Evolutionary conservation across 106 monocot genomes (phyloP).

Genomic region (Dendrobium chrysotoxum): DNA sequence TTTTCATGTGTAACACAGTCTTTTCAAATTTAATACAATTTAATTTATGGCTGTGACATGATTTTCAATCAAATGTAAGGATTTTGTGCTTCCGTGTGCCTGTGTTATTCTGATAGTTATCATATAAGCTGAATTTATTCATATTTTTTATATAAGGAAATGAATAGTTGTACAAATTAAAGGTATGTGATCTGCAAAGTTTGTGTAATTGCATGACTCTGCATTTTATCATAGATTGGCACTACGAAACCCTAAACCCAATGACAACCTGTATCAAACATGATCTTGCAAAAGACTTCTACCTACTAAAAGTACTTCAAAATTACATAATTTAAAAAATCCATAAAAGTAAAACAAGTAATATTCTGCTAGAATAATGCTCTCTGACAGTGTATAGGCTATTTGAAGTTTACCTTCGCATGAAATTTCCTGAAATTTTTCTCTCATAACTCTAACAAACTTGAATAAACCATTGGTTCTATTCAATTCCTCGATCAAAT

Average conservation of each 20-base stretch:
- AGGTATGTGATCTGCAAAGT: not conserved
- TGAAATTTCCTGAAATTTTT: conserved; percentile 45
- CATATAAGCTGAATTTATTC: not conserved
- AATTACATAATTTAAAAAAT: not conserved
- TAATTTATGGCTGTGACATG: not conserved
- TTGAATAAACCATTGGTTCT: conserved; percentile 63
- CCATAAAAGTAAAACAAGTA: not conserved
- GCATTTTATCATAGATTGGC: not conserved
- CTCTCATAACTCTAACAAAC: conserved; percentile 74
- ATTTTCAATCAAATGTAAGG: not conserved
- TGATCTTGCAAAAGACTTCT: not conserved
- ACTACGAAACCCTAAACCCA: not conserved
- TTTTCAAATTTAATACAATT: not conserved
- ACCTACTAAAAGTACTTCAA: not conserved
- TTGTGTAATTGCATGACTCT: not conserved
- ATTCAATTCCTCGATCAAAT: conserved; percentile 56
- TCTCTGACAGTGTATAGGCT: not conserved
- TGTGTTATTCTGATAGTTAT: not conserved
- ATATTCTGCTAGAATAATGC: not conserved
- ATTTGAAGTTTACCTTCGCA: conserved; percentile 35
- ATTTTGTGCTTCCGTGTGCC: not conserved
- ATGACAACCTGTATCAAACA: not conserved
- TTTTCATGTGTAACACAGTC: not conserved
- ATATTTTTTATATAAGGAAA: not conserved
- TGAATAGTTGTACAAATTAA: not conserved